A percentile compares a stretch with the other conserved stretches of the same genome.
Evolutionary conservation across 139 green algal species (phyloP).

Genomic region (Eudorina sp.): DNA sequence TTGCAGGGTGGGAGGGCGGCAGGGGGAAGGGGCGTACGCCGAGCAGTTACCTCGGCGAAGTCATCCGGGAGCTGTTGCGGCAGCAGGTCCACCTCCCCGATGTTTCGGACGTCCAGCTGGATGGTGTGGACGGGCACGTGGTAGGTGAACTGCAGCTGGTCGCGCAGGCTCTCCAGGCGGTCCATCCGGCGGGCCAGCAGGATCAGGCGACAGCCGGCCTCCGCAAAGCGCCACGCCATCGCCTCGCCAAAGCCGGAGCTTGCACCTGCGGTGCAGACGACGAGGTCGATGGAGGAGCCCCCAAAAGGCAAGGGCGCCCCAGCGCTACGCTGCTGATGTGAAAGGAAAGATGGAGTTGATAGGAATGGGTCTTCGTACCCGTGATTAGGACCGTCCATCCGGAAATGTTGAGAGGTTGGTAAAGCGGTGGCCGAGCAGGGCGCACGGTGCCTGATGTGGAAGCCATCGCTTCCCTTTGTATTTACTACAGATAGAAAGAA

Average conservation of each 20-base stretch:
- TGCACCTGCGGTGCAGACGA: constrained; percentile 62
- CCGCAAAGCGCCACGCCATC: constrained; percentile 78
- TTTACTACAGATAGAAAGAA: background rate
- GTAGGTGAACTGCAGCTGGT: constrained; percentile 47
- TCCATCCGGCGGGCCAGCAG: constrained; percentile 79
- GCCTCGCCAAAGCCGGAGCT: constrained; percentile 83
- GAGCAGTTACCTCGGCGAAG: constrained; percentile 67
- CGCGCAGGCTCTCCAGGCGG: constrained; percentile 69
- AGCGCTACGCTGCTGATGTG: no score
- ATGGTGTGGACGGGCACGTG: constrained; percentile 46
- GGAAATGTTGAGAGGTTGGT: constrained; percentile 57
- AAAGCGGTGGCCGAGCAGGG: constrained; percentile 46
- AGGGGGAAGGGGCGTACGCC: background rate
- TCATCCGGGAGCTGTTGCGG: constrained; percentile 65
- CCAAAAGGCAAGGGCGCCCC: no score
- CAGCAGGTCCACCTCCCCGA: constrained; percentile 60
- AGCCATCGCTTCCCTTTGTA: constrained; percentile 8
- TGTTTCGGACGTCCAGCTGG: constrained; percentile 74
- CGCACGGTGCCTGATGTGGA: background rate
- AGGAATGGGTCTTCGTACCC: constrained; percentile 25
- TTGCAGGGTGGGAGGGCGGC: background rate
- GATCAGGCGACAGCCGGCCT: constrained; percentile 78
- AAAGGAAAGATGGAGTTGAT: no score
- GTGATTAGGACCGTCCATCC: constrained; percentile 70
- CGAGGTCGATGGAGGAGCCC: no score